A percentile compares a stretch with the other conserved stretches of the same genome.
Conservation (phyloP, 2,329 filamentous ascomycete genomes). For the Aspergillus alliaceus region DNA sequence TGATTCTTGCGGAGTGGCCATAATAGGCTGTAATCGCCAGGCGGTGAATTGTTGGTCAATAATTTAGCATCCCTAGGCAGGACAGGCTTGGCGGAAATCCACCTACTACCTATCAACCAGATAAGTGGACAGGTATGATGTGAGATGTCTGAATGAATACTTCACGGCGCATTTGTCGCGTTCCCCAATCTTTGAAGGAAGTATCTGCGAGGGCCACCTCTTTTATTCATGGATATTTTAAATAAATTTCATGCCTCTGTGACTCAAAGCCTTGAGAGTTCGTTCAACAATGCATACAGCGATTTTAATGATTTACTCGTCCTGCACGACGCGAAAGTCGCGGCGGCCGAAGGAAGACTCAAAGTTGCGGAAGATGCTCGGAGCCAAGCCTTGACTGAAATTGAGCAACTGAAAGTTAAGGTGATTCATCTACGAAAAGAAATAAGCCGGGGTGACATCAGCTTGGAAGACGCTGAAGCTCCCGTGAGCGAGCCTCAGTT, state of each 20-base stretch:
- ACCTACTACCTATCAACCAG: too few species aligned
- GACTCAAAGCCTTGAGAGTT: slow-evolving; percentile 24
- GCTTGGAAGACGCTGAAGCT: slow-evolving; percentile 13
- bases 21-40: too few species aligned
- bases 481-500: slow-evolving; percentile 18
- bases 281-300: slow-evolving; percentile 30
- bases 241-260: slow-evolving; percentile 31
- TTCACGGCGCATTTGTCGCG: not conserved
- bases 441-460: slow-evolving; percentile 16
- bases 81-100: too few species aligned
- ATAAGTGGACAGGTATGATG: not conserved
- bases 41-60: too few species aligned
- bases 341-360: slow-evolving; percentile 23
- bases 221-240: slow-evolving; percentile 31
- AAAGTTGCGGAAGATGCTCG: slow-evolving; percentile 21
- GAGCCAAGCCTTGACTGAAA: slow-evolving; percentile 14
- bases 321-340: slow-evolving; percentile 19
- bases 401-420: slow-evolving; percentile 23
- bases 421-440: slow-evolving; percentile 23
- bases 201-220: not conserved
- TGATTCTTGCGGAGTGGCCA: too few species aligned
- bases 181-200: not conserved
- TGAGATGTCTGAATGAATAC: not conserved
- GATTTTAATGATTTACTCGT: slow-evolving; percentile 24
- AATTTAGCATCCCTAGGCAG: too few species aligned